phyloP scores from a whole-genome alignment of 805 yeast species.

The Grigorovia humatica region DNA sequence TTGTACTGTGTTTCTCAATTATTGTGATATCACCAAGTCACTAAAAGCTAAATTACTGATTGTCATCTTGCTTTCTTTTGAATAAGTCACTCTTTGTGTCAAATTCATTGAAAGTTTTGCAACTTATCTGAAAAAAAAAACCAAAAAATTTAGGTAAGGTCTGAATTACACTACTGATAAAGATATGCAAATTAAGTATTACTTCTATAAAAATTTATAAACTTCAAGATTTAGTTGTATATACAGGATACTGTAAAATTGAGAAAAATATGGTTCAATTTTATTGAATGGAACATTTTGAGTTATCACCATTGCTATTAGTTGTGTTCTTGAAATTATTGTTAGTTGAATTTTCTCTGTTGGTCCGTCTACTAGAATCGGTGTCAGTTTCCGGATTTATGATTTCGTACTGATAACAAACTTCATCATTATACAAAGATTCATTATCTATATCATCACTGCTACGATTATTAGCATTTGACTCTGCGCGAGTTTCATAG shows the following conservation, averaged over 20 bases:
- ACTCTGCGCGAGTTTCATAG: not conserved
- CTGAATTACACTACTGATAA: too few relatives aligned
- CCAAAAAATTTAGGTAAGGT: too few relatives aligned
- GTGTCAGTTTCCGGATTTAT: conserved; percentile 5
- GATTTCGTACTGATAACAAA: conserved; percentile 4
- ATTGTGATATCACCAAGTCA: too few relatives aligned
- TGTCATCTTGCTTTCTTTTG: too few relatives aligned
- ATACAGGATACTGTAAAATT: not conserved
- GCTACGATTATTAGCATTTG: not conserved
- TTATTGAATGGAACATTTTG: not conserved
- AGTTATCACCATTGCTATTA: not conserved
- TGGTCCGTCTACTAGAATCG: not conserved
- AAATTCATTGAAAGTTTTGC: too few relatives aligned
- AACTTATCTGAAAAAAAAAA: too few relatives aligned
- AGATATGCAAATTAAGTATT: too few relatives aligned
- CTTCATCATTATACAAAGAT: not conserved
- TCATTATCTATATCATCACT: not conserved
- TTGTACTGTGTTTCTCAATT: too few relatives aligned
- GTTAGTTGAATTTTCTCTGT: not conserved
- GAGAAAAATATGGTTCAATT: too few relatives aligned
- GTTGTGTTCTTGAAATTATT: not conserved
- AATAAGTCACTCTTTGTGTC: too few relatives aligned
- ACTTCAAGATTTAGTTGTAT: too few relatives aligned
- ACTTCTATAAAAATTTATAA: not conserved
- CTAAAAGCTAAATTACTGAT: too few relatives aligned